Evolutionary conservation across 75 land plant genomes (phyloP).

Genomic region (Selaginella moellendorffii): DNA sequence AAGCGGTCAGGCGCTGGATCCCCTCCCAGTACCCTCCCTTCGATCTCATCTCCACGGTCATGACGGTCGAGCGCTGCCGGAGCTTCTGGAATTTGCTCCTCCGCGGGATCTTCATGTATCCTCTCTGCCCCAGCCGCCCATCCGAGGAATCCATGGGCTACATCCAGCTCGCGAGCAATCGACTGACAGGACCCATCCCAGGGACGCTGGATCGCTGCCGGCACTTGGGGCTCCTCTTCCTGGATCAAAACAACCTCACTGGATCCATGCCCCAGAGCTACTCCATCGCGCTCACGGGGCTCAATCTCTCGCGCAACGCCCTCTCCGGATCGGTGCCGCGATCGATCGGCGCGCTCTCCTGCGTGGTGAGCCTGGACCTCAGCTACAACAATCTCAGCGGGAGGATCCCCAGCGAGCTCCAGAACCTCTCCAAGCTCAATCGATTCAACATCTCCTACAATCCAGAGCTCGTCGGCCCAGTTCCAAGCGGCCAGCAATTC

Average conservation of each 20-base stretch:
- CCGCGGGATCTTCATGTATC: constrained; percentile 29
- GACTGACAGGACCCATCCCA: constrained; percentile 36
- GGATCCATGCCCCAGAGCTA: constrained; percentile 37
- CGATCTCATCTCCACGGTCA: constrained; percentile 27
- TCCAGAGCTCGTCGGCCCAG: constrained; percentile 20
- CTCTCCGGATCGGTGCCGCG: constrained; percentile 41
- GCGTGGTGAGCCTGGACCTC: constrained; percentile 47
- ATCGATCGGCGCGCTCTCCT: constrained; percentile 28
- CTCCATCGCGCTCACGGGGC: constrained; percentile 23
- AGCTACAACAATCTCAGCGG: constrained; percentile 64
- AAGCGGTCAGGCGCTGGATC: constrained; percentile 49
- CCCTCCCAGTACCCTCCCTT: constrained; percentile 64
- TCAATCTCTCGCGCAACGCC: constrained; percentile 38
- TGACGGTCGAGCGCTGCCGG: constrained; percentile 38
- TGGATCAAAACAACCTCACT: constrained; percentile 26
- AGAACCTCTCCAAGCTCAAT: not conserved
- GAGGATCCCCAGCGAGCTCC: constrained; percentile 21
- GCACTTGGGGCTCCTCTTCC: constrained; percentile 32
- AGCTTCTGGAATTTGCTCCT: constrained; percentile 39
- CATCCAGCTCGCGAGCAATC: constrained; percentile 44
- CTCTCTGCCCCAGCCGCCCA: constrained; percentile 22
- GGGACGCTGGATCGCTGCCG: constrained; percentile 8
- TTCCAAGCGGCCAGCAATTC: constrained; percentile 16
- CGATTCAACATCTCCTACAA: constrained; percentile 36
- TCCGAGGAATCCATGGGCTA: constrained; percentile 29